These are phyloP conservation scores for Phytophthora multivora DNA, from an alignment of 352 stramenopile species.

Conservation along the genomic window DNA sequence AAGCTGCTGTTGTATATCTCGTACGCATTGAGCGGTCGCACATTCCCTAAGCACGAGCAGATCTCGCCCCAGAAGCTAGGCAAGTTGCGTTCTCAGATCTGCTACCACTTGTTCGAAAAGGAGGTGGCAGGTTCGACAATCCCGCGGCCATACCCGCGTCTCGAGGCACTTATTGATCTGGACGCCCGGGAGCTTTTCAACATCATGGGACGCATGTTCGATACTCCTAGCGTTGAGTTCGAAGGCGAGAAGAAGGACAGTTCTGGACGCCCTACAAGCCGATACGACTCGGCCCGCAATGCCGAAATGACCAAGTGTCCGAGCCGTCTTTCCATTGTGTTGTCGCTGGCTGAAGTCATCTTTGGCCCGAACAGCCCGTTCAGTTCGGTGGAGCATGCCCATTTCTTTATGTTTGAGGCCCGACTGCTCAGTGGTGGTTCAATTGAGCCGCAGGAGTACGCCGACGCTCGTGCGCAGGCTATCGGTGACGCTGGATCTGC, in stretches of 20 bases:
- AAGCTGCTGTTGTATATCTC: constrained; percentile 92
- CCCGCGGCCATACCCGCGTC: constrained; percentile 72
- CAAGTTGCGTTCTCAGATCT: constrained; percentile 78
- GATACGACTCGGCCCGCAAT: constrained; percentile 81
- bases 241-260: constrained; percentile 83
- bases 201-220: constrained; percentile 80
- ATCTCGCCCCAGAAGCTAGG: constrained; percentile 70
- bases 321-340: constrained; percentile 82
- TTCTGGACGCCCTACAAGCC: constrained; percentile 57
- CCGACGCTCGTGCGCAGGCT: constrained; percentile 62
- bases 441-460: constrained; percentile 86
- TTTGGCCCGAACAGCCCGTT: constrained; percentile 70
- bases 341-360: constrained; percentile 83
- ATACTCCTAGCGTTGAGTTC: constrained; percentile 85
- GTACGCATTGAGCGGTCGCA: constrained; percentile 89
- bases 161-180: constrained; percentile 78
- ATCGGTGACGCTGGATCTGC: constrained; percentile 49
- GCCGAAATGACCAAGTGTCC: constrained; percentile 77
- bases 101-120: constrained; percentile 89
- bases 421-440: constrained; percentile 81
- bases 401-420: constrained; percentile 92
- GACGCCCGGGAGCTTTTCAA: constrained; percentile 85
- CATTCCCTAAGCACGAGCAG: constrained; percentile 87
- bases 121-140: constrained; percentile 36
- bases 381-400: constrained; percentile 82